phyloP scores from a whole-genome alignment of 2,329 filamentous ascomycete species.

The Alternaria burnsii region DNA sequence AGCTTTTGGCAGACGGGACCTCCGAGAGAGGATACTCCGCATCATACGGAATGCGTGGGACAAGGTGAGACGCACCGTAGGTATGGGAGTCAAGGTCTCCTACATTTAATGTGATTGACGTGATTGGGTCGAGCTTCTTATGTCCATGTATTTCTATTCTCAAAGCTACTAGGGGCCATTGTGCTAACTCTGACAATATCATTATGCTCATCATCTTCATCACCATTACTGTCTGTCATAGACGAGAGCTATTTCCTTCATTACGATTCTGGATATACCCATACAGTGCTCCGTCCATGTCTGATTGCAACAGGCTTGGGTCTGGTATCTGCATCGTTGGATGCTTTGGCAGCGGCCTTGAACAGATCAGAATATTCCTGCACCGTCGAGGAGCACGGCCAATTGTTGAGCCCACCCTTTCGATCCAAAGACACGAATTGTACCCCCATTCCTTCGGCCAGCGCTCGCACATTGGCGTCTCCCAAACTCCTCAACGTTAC shows the following conservation, averaged over 20 bases:
- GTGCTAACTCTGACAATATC: neutral
- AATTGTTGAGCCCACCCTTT: no score
- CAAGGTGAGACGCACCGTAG: conserved; percentile 83
- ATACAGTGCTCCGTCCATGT: neutral
- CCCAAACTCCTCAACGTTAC: no score
- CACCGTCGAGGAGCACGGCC: no score
- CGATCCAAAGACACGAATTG: no score
- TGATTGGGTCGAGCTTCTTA: neutral
- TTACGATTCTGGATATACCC: neutral
- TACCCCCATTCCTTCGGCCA: no score
- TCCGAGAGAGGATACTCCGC: conserved; percentile 77
- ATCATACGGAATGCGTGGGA: conserved; percentile 76
- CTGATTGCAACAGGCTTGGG: neutral
- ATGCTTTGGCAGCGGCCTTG: no score
- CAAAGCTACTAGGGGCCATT: neutral
- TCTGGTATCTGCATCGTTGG: no score
- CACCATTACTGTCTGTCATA: neutral
- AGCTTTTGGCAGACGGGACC: conserved; percentile 75
- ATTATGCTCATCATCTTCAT: conserved; percentile 1
- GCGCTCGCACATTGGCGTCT: no score
- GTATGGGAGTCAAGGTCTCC: conserved; percentile 97
- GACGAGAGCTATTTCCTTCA: neutral
- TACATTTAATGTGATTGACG: conserved; percentile 71
- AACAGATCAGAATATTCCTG: no score
- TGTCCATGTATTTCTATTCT: conserved; percentile 4